Base-by-base conservation (phyloP, 2,329 filamentous ascomycete species). In the Raffaelea arxii region DNA sequence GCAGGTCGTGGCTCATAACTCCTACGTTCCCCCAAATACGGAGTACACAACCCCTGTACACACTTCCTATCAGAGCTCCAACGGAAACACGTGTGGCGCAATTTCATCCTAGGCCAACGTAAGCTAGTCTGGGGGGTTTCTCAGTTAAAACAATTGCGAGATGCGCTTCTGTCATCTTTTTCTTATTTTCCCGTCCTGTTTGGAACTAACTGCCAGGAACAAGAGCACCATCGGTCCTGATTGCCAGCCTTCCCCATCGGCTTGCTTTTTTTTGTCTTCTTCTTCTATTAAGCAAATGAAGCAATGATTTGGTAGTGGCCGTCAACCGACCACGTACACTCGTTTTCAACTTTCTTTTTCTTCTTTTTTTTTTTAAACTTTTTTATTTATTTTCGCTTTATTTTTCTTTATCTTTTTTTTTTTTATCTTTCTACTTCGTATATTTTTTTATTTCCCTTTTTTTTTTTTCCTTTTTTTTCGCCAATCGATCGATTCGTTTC, bases 271-370 rank as follows among this genome's bases (percentile, higher is more conserved):
- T 21, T 4, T 14, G 10, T 40, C 12, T 24, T 25, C 12, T 24
- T 25, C 21, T 24, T 23, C n/a, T n/a, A 12, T 40, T 6, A 40
- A 14, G 21, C 12, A 24, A 9, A 40, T 40, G 38, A 39, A 41
- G 44, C 30, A 48, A 53, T 51, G 49, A 25, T 12, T 22, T 44
- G 32, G 41, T 43, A 40, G 25, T 18, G 47, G 46, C 47, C 38
- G 42, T 21, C n/a, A n/a, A 14, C 25, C 41, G 39, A 44, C 44
- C 46, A 49, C 36, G 38, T 42, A 39, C 43, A 22, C 37, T 53
- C 46, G 40, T 48, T 51, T 47, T 32, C 18, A 23, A 37, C 39
- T 30, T 25, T 19, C 36, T 25, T 27, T 37, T 23, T n/a, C n/a
- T 25, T 22, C 25, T 14, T 32, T 23, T 12, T 22, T 44, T 27